These are phyloP conservation scores for Coemansia sp. DNA, from an alignment of 192 early-diverging fungal genomes.

Conservation along the genomic window DNA sequence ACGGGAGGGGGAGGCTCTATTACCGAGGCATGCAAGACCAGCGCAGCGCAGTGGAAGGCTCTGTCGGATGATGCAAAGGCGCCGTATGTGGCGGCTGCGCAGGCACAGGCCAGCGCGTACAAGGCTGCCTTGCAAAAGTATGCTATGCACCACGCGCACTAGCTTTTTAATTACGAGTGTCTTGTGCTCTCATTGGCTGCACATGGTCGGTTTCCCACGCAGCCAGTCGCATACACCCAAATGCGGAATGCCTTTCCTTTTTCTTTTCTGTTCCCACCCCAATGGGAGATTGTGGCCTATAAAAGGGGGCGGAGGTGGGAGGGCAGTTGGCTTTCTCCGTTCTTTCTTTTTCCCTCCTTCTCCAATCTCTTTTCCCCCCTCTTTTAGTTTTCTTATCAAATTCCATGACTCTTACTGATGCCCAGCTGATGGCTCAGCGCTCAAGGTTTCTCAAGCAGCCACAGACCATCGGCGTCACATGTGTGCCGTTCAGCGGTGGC, in stretches of 20 bases:
- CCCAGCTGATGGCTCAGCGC: constrained; percentile 39
- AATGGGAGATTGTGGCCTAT: background rate
- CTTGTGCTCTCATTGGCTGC: constrained; percentile 6
- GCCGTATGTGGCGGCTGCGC: constrained; percentile 14
- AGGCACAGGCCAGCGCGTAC: constrained; percentile 12
- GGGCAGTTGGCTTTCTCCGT: background rate
- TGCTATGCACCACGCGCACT: constrained; percentile 4
- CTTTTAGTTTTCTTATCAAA: no score
- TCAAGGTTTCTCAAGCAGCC: constrained; percentile 58
- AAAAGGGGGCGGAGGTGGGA: constrained; percentile 24
- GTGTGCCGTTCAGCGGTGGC: constrained; percentile 71
- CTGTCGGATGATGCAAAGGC: constrained; percentile 31
- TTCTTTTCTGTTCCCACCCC: background rate
- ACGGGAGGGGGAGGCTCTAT: no score
- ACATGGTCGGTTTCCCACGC: constrained; percentile 3
- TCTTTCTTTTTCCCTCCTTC: background rate
- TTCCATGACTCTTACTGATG: constrained; percentile 22
- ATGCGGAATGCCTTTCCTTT: background rate
- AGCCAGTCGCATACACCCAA: background rate
- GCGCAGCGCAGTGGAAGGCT: constrained; percentile 24
- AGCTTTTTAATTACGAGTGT: no score
- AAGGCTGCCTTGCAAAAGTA: constrained; percentile 24
- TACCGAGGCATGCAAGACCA: no score
- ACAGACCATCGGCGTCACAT: constrained; percentile 68
- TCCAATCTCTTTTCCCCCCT: background rate